Base-by-base conservation (phyloP, 2,329 filamentous ascomycete species). In the Aspergillus fijiensis region DNA sequence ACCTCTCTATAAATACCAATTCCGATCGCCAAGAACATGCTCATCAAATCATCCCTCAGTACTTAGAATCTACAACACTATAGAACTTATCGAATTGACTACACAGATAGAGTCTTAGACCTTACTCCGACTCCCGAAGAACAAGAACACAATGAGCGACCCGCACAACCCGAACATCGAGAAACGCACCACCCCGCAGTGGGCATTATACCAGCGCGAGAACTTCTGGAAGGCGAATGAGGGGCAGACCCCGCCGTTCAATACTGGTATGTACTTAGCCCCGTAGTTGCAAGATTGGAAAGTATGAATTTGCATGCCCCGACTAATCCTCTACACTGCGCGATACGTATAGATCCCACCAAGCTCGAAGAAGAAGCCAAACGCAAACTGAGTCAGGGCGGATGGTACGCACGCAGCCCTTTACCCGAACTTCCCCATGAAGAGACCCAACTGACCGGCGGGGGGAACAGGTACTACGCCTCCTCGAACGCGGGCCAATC, bases 281-380 rank as follows among this genome's bases (percentile, higher is more conserved):
- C 29, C 45, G 2, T 6, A 31, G 14, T 1, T 9, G 27, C 27
- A 29, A 29, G 7, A 3, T 29, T 29, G 7, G 27, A 29, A 29
- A 29, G 27, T 7, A 29, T 29, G 23, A 1, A 4, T 5, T 23
- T 23, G 21, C 2, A 21, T 23, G 23, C 23, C 23, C 23, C 4
- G 7, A 16, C 45, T 19, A 27, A 42, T 35, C 25, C 25, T 29
- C n/a, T 11, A 14, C 14, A 0, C 53, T 4, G 45, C 16, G 21
- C 29, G 14, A 16, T 6, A 21, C 21, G 21, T 21, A 39, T 35
- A 73, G 70, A 87, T 27, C 85, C 86, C 0, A 81, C 76, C 56
- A 82, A 85, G 57, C 79, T 88, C n/a, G 84, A 88, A 72, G 78
- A 82, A 51, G 76, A 81, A 16, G 86, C 86, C 16, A 80, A 82